A percentile compares a stretch with the other conserved stretches of the same genome.
Evolutionary conservation across 2,329 filamentous ascomycete species (phyloP).

Genomic region (Colletotrichum endophyticum): DNA sequence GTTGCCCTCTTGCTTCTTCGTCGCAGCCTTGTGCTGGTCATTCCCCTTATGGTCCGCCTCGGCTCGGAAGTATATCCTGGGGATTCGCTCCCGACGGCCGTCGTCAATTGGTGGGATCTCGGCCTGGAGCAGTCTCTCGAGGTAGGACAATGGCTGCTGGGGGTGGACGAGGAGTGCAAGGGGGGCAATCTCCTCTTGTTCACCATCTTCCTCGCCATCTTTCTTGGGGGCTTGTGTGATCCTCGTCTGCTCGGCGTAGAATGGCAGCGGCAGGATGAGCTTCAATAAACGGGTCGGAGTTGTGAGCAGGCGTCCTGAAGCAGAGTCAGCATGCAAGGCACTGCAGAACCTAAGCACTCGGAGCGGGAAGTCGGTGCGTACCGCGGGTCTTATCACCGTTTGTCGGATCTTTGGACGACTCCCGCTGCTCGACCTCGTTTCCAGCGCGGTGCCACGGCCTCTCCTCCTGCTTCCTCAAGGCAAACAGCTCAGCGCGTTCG

Average conservation of each 20-base stretch:
- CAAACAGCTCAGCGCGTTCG: slow-evolving; percentile 41
- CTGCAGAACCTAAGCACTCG: not conserved
- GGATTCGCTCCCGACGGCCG: slow-evolving; percentile 71
- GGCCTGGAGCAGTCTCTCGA: slow-evolving; percentile 87
- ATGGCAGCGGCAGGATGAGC: slow-evolving; percentile 74
- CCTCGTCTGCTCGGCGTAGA: slow-evolving; percentile 25
- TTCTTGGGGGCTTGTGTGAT: slow-evolving; percentile 11
- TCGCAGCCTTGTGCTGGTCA: slow-evolving; percentile 24
- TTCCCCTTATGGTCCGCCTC: slow-evolving; percentile 64
- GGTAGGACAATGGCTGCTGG: slow-evolving; percentile 88
- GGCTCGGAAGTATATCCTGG: slow-evolving; percentile 79
- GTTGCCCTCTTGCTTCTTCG: slow-evolving; percentile 35
- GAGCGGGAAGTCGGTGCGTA: slow-evolving; percentile 6
- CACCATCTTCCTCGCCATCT: slow-evolving; percentile 21
- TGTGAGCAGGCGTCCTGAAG: slow-evolving; percentile 73
- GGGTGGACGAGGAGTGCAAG: slow-evolving; percentile 86
- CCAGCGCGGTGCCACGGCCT: slow-evolving; percentile 72
- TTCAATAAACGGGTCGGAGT: slow-evolving; percentile 83
- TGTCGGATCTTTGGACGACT: slow-evolving; percentile 29
- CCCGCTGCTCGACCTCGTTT: slow-evolving; percentile 48
- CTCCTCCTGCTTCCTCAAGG: slow-evolving; percentile 61
- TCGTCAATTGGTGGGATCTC: slow-evolving; percentile 76
- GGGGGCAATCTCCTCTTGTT: slow-evolving; percentile 68
- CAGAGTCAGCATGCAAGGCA: not conserved
- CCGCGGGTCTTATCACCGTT: slow-evolving; percentile 34